Conservation (phyloP, 352 stramenopile species). For the Phytophthora litchii region DNA sequence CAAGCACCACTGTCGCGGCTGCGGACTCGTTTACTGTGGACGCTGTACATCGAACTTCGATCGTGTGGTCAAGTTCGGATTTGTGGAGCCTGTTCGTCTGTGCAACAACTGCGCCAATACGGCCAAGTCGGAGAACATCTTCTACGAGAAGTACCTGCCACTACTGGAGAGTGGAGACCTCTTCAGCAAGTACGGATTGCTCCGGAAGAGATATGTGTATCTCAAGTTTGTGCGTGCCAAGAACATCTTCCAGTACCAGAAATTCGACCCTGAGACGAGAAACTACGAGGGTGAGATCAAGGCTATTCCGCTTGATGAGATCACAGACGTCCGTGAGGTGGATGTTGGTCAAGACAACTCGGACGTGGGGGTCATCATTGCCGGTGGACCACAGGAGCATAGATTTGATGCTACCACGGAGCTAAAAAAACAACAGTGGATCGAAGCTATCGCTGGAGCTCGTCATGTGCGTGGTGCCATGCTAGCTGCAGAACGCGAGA, state of each 20-base stretch:
- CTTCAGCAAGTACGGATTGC: conserved; percentile 73
- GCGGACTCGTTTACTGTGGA: conserved; percentile 65
- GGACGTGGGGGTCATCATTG: conserved; percentile 57
- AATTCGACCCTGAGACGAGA: conserved; percentile 54
- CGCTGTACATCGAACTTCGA: conserved; percentile 52
- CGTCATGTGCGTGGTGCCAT: conserved; percentile 49
- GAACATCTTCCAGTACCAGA: conserved; percentile 80
- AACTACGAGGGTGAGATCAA: conserved; percentile 60
- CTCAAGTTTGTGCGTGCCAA: conserved; percentile 65
- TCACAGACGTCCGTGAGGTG: conserved; percentile 59
- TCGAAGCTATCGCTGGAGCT: conserved; percentile 59
- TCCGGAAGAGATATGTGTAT: conserved; percentile 59
- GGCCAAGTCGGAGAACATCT: conserved; percentile 61
- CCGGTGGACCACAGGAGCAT: conserved; percentile 55
- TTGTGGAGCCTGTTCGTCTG: conserved; percentile 64
- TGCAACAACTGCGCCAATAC: conserved; percentile 50
- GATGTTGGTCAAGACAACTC: conserved; percentile 55
- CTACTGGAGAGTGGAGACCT: conserved; percentile 64
- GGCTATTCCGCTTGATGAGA: conserved; percentile 67
- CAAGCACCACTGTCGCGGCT: conserved; percentile 72
- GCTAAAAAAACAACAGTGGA: conserved; percentile 62
- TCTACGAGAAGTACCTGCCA: conserved; percentile 68
- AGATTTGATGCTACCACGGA: conserved; percentile 56
- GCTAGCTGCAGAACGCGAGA: conserved; percentile 52
- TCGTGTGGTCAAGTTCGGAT: conserved; percentile 69